Percentiles rank a stretch among this genome's conserved stretches.
Evolutionary conservation across 495 filamentous ascomycete species (phyloP).

Genomic region (Cercophora scortea): DNA sequence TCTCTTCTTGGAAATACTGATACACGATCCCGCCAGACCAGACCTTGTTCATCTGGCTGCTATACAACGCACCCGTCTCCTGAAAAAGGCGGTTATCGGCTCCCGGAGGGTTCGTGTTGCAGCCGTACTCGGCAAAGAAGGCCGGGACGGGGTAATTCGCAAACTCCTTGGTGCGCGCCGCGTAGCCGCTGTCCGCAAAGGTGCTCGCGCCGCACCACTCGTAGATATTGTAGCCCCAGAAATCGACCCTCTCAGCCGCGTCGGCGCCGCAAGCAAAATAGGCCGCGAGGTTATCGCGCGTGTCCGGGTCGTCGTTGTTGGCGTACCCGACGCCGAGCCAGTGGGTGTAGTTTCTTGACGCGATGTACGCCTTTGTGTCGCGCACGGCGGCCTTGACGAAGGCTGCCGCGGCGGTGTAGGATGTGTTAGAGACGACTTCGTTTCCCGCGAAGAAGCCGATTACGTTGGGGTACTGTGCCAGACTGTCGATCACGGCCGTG

Average conservation of each 20-base stretch:
- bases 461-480: constrained; percentile 74
- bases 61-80: constrained; percentile 77
- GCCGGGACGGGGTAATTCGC: constrained; percentile 78
- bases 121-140: constrained; percentile 98
- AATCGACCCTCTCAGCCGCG: constrained; percentile 68
- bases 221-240: constrained; percentile 99
- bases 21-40: constrained; percentile 95
- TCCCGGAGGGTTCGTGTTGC: constrained; percentile 51
- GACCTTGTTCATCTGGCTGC: constrained; percentile 68
- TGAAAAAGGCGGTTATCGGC: constrained; percentile 69
- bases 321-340: constrained; percentile 89
- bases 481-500: constrained; percentile 70
- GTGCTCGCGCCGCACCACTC: constrained; percentile 87
- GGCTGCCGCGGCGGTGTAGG: constrained; percentile 77
- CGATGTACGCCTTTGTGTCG: constrained; percentile 90
- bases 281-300: constrained; percentile 68
- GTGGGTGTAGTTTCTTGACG: constrained; percentile 57
- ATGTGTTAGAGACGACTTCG: constrained; percentile 79
- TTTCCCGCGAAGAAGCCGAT: constrained; percentile 97
- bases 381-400: constrained; percentile 96
- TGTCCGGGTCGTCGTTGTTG: constrained; percentile 78
- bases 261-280: constrained; percentile 84
- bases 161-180: constrained; percentile 73
- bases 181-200: constrained; percentile 66
- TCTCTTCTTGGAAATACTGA: constrained; percentile 90